Conservation (phyloP, 2,329 filamentous ascomycete genomes). For the Colletotrichum magnum region DNA sequence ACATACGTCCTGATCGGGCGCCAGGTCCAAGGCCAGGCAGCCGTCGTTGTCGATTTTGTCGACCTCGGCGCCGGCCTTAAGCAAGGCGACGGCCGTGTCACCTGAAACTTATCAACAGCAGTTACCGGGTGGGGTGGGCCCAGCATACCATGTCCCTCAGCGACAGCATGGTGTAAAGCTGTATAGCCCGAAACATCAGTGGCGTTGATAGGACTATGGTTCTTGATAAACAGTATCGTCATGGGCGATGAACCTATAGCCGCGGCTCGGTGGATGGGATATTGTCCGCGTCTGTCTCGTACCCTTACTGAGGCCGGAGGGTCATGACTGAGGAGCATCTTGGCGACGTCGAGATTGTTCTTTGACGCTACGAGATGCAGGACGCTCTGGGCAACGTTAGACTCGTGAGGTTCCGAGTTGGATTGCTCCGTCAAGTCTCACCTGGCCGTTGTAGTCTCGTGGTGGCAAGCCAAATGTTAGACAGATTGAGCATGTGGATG, state of each 20-base stretch:
- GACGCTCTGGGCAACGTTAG: constrained; percentile 72
- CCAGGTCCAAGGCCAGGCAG: constrained; percentile 81
- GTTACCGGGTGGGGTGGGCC: neutral
- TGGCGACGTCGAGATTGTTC: constrained; percentile 85
- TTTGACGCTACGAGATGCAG: constrained; percentile 95
- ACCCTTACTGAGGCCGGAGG: constrained; percentile 80
- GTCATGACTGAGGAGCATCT: constrained; percentile 80
- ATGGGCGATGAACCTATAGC: constrained; percentile 92
- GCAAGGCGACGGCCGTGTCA: constrained; percentile 84
- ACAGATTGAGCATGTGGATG: neutral
- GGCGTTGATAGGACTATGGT: constrained; percentile 85
- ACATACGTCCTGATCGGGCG: constrained; percentile 86
- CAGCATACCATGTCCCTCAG: constrained; percentile 76
- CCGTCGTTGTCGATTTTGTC: constrained; percentile 83
- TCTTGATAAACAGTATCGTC: constrained; percentile 82
- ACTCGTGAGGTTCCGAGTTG: neutral
- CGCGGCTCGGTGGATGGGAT: constrained; percentile 91
- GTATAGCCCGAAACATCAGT: constrained; percentile 88
- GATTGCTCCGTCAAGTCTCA: constrained; percentile 45
- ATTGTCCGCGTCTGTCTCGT: constrained; percentile 89
- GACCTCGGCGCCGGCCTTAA: constrained; percentile 88
- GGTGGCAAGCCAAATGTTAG: neutral
- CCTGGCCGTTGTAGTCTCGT: constrained; percentile 77
- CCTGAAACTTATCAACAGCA: constrained; percentile 57
- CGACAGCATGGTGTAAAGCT: constrained; percentile 88